Base-by-base conservation (phyloP, 164 flowering plant genomes). In the Chimonanthus praecox region DNA sequence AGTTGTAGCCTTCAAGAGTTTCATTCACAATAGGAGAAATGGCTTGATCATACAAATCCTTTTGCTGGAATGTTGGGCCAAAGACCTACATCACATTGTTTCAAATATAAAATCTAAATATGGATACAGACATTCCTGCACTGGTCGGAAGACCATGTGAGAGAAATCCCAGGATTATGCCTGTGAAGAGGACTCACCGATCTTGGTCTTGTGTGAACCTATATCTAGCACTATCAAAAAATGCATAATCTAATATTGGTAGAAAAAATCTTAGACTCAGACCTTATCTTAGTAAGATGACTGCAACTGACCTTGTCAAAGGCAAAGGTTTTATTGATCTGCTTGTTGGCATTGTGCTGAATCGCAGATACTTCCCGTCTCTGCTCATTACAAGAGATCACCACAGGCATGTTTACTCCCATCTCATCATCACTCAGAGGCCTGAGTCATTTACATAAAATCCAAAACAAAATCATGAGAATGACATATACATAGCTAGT, bases 321-420 rank as follows among this genome's bases (percentile, higher is more conserved):
- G 16, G 80, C 82, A 80, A 96, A 96, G 46, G 92, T 88, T 80
- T 93, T 87, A 76, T 96, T 98, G 77, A 94, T 96, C 83, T 92
- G 99, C 86, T 94, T 94, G 82, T 88, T 92, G 62, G 98, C 98
- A 70, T 94, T 91, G 77, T 77, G 88, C 85, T 94, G 98, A 54
- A 87, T 78, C 4, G 97, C 97, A 46, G 81, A 79, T 47, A 96
- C 96, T 88, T 96, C 99, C 75, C 98, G 87, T 76, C 94, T 86
- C 72, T 76, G 75, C 69, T 96, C 99, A 77, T 90, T 84, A 75
- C 98, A 94, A 2, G 97, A 79, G 71, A 96, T 85, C 78, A 90
- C 98, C 44, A 90, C 89, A 20, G 99, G 99, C 0, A 98, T 96
- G 67, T 87, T 87, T 46, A 83, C 71, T 68, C 87, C 85, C 71